A percentile compares a stretch with the other conserved stretches of the same genome.
Conservation (phyloP, 257 asterid genomes). For the Coffea canephora region DNA sequence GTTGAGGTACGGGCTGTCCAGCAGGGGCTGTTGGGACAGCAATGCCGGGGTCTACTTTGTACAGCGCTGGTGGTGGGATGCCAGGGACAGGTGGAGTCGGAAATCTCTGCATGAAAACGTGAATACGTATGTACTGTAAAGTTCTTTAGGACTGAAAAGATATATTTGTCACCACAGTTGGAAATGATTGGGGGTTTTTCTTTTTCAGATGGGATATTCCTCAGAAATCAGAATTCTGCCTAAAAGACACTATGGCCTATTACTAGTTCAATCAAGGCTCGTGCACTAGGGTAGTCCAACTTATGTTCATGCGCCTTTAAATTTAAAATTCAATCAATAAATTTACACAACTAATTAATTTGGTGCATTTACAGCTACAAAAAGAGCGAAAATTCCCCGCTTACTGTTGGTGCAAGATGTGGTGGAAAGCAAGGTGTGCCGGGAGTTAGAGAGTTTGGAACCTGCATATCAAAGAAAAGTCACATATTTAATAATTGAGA, state of each 20-base stretch:
- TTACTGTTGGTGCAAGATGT: conserved; percentile 48
- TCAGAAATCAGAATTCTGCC: background rate
- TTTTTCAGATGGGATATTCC: background rate
- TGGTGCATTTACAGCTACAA: background rate
- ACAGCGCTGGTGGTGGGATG: conserved; percentile 48
- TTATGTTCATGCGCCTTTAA: too few species aligned
- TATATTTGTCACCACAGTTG: background rate
- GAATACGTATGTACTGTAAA: background rate
- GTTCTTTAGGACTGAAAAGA: background rate
- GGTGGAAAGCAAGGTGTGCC: conserved; percentile 64
- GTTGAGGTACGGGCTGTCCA: conserved; percentile 55
- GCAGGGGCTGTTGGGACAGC: conserved; percentile 30
- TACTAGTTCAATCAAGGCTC: background rate
- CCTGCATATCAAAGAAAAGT: conserved; percentile 31
- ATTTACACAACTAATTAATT: background rate
- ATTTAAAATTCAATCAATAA: background rate
- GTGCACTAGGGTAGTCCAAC: background rate
- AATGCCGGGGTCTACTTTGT: conserved; percentile 47
- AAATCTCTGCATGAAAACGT: conserved; percentile 44
- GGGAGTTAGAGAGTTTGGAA: conserved; percentile 45
- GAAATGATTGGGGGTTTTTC: background rate
- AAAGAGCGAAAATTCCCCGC: conserved; percentile 10
- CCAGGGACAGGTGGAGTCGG: conserved; percentile 49
- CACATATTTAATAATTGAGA: too few species aligned
- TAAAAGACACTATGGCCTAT: too few species aligned